phyloP scores from a whole-genome alignment of 1,284 basidiomycete genomes.

The Puccinia polysora region DNA sequence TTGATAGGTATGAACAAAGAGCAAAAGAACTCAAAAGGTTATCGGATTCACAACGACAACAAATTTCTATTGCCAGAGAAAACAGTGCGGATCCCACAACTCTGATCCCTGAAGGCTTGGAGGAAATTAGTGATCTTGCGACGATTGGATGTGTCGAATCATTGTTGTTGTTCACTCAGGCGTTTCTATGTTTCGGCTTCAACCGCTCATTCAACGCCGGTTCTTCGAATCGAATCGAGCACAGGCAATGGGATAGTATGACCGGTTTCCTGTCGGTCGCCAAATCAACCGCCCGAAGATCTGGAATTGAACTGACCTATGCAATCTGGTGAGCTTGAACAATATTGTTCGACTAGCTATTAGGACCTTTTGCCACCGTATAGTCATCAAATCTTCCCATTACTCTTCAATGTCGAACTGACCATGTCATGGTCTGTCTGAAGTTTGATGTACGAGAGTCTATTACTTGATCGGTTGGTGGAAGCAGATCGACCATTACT shows the following conservation, averaged over 20 bases:
- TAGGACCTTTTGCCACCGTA: neutral
- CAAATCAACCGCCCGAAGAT: slow-evolving; percentile 17
- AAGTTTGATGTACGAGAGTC: slow-evolving; percentile 35
- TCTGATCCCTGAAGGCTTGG: neutral
- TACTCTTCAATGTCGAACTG: neutral
- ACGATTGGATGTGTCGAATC: slow-evolving; percentile 15
- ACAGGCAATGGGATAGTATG: slow-evolving; percentile 34
- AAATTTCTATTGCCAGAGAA: neutral
- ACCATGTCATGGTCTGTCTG: neutral
- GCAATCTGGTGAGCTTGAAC: slow-evolving; percentile 25
- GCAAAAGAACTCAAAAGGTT: slow-evolving; percentile 33
- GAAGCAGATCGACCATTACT: slow-evolving; percentile 25
- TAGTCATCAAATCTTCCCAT: neutral
- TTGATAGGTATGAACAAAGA: slow-evolving; percentile 19
- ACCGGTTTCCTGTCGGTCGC: slow-evolving; percentile 5
- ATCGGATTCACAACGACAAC: slow-evolving; percentile 14
- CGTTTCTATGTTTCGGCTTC: slow-evolving; percentile 31
- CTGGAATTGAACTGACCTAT: slow-evolving; percentile 28
- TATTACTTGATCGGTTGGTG: slow-evolving; percentile 11
- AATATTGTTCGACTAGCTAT: neutral
- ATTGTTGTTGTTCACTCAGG: slow-evolving; percentile 32
- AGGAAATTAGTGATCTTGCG: slow-evolving; percentile 1
- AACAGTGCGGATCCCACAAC: neutral
- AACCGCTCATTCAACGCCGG: too few relatives aligned
- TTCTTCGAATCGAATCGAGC: neutral